These are phyloP conservation scores for Deinandra increscens DNA, from an alignment of 129 eudicot genomes.

Conservation along the genomic window DNA sequence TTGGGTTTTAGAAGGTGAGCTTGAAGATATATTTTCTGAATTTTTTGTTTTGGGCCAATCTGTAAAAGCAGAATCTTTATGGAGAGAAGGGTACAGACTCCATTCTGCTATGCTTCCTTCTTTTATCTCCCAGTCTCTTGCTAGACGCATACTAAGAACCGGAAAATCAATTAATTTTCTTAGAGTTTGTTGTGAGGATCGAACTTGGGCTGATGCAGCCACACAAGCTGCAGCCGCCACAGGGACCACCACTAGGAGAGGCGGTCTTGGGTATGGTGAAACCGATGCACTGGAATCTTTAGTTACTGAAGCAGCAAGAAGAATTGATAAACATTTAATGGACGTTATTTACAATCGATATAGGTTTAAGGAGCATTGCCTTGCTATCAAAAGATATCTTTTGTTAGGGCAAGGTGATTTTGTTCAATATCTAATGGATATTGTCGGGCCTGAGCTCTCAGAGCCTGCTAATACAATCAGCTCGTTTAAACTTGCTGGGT, in stretches of 20 bases:
- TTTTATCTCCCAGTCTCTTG: conserved; percentile 88
- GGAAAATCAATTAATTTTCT: conserved; percentile 96
- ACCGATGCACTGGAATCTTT: conserved; percentile 92
- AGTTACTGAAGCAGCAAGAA: conserved; percentile 88
- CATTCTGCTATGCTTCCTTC: conserved; percentile 97
- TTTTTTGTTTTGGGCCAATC: conserved; percentile 91
- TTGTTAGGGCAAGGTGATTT: conserved; percentile 97
- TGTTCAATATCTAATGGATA: conserved; percentile 96
- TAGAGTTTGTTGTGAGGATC: conserved; percentile 92
- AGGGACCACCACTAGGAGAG: conserved; percentile 89
- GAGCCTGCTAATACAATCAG: conserved; percentile 96
- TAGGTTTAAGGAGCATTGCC: conserved; percentile 95
- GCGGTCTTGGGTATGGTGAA: conserved; percentile 96
- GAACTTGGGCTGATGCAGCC: conserved; percentile 98
- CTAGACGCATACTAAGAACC: conserved; percentile 82
- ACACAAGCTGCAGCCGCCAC: conserved; percentile 92
- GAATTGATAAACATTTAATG: conserved; percentile 84
- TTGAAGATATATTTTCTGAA: conserved; percentile 88
- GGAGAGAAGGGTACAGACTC: conserved; percentile 92
- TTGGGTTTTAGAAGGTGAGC: conserved; percentile 99
- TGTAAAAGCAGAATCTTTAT: conserved; percentile 88
- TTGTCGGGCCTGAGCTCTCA: conserved; percentile 89
- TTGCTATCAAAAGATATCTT: conserved; percentile 86
- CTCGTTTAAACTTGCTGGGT: conserved; percentile 87
- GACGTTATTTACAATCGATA: conserved; percentile 75